Percentiles rank a stretch among this genome's conserved stretches.
phyloP scores from a whole-genome alignment of 331 rosid genomes.

The Pyracantha coccinea region DNA sequence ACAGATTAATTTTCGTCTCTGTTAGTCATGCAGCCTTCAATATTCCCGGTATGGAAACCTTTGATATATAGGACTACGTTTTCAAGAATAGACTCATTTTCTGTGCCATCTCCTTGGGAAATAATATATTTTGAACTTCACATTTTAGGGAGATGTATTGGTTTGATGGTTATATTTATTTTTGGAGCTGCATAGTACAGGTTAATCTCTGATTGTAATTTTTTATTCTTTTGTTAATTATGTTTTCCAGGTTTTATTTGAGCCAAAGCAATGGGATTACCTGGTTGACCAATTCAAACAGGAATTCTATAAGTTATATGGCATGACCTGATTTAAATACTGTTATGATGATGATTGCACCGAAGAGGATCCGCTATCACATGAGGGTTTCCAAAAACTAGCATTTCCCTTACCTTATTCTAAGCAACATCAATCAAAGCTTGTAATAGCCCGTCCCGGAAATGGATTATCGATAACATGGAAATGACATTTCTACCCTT shows the following conservation, averaged over 20 bases:
- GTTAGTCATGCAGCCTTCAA: not conserved
- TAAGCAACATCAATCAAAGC: constrained; percentile 95
- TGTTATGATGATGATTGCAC: constrained; percentile 91
- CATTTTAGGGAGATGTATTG: not conserved
- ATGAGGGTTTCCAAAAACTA: constrained; percentile 74
- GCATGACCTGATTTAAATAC: constrained; percentile 84
- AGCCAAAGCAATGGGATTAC: constrained; percentile 87
- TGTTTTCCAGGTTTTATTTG: constrained; percentile 73
- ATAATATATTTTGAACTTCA: not conserved
- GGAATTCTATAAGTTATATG: constrained; percentile 96
- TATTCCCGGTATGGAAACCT: not conserved
- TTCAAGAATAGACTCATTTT: not conserved
- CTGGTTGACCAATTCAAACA: constrained; percentile 87
- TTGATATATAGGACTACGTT: not conserved
- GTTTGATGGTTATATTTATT: not conserved
- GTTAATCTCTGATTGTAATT: constrained; percentile 9
- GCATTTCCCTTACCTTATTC: constrained; percentile 85
- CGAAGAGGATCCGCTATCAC: constrained; percentile 93
- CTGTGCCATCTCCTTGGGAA: not conserved
- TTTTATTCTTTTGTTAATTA: not conserved
- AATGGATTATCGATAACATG: too few relatives aligned
- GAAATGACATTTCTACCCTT: too few relatives aligned
- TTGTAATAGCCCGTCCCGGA: too few relatives aligned
- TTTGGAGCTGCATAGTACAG: not conserved
- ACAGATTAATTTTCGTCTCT: not conserved